These are phyloP conservation scores for Tuber aestivum DNA, from an alignment of 495 filamentous ascomycete species.

Conservation along the genomic window DNA sequence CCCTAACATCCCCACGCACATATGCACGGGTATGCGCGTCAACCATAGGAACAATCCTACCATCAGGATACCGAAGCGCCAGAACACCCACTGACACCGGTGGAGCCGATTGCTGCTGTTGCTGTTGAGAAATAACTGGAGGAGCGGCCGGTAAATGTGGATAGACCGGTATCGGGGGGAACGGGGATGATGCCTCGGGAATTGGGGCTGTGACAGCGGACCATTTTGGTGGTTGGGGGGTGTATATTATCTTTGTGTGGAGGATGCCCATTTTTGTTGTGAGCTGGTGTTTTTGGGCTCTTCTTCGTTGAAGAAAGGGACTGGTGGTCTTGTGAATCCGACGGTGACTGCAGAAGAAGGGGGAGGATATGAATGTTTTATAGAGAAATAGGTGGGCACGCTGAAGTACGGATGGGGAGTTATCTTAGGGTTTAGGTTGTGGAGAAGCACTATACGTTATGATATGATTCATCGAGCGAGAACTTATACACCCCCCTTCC, in stretches of 20 bases:
- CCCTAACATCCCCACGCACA: slow-evolving; percentile 18
- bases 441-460: too few species aligned
- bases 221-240: not conserved
- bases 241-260: not conserved
- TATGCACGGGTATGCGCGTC: slow-evolving; percentile 16
- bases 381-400: not conserved
- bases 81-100: not conserved
- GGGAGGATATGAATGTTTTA: not conserved
- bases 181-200: not conserved
- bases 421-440: not conserved
- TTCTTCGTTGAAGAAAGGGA: not conserved
- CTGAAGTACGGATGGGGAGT: not conserved
- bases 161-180: not conserved
- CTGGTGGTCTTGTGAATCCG: not conserved
- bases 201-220: not conserved
- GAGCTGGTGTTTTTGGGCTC: not conserved
- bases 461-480: too few species aligned
- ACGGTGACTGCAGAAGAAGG: not conserved
- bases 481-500: too few species aligned
- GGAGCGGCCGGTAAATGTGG: not conserved
- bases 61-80: slow-evolving; percentile 13
- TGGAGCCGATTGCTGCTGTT: not conserved
- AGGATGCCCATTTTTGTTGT: not conserved
- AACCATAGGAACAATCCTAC: slow-evolving; percentile 16
- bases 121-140: not conserved